Conservation (phyloP, 2,329 filamentous ascomycete genomes). For the Fragosphaeria purpurea region DNA sequence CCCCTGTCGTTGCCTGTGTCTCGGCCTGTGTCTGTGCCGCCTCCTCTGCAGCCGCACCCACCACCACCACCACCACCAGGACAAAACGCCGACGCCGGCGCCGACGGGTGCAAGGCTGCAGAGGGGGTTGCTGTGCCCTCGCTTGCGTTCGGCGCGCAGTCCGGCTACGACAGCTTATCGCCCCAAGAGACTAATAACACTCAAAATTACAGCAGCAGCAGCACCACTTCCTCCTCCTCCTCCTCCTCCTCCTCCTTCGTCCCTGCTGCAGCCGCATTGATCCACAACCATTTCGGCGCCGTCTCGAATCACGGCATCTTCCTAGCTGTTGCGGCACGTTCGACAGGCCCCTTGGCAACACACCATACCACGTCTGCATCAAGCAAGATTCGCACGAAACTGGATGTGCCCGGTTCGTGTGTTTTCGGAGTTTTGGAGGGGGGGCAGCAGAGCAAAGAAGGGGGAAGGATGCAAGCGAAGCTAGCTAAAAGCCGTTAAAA, state of each 20-base stretch:
- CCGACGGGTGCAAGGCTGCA: background rate
- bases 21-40: no score
- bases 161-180: conserved; percentile 1
- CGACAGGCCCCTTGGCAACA: no score
- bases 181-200: background rate
- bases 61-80: background rate
- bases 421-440: no score
- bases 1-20: background rate
- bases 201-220: no score
- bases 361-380: no score
- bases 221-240: no score
- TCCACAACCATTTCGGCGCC: conserved; percentile 46
- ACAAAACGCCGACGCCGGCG: background rate
- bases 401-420: conserved; percentile 37
- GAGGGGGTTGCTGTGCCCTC: conserved; percentile 1
- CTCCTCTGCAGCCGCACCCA: background rate
- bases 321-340: conserved; percentile 22
- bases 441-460: no score
- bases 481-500: no score
- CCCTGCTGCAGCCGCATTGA: conserved; percentile 13
- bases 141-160: conserved; percentile 9
- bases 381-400: conserved; percentile 31
- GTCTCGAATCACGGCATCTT: conserved; percentile 52
- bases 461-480: conserved; percentile 3
- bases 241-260: no score